phyloP scores from a whole-genome alignment of 176 grass and related monocot genomes.

The Rhynchospora pubera region DNA sequence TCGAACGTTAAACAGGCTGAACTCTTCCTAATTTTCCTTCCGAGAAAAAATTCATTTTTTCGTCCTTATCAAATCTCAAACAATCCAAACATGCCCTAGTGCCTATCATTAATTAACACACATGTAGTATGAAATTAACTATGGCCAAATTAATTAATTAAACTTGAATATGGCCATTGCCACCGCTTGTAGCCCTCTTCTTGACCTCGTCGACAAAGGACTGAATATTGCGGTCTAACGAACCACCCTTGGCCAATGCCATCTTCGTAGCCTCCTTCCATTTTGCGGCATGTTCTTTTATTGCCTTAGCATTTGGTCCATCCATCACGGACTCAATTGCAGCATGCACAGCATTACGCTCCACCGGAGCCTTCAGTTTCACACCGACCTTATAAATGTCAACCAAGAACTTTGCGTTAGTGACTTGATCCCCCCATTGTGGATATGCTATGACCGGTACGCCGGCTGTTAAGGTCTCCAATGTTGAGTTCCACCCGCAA shows the following conservation, averaged over 20 bases:
- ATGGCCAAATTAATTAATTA: not conserved
- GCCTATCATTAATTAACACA: too few species aligned
- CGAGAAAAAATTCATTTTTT: too few species aligned
- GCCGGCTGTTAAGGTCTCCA: slow-evolving; percentile 55
- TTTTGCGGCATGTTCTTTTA: slow-evolving; percentile 22
- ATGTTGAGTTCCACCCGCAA: slow-evolving; percentile 85
- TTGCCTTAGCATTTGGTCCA: slow-evolving; percentile 23
- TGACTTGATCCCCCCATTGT: slow-evolving; percentile 73
- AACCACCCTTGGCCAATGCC: slow-evolving; percentile 43
- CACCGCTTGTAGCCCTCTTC: slow-evolving; percentile 3
- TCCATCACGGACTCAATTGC: slow-evolving; percentile 39
- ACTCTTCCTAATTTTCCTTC: too few species aligned
- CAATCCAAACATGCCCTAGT: too few species aligned
- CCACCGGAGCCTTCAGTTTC: slow-evolving; percentile 33
- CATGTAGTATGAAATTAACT: not conserved
- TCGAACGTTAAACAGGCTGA: too few species aligned
- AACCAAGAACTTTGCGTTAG: slow-evolving; percentile 54
- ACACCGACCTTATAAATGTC: slow-evolving; percentile 54
- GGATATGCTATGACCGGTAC: slow-evolving; percentile 66
- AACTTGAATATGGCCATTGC: not conserved
- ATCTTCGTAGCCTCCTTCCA: slow-evolving; percentile 37
- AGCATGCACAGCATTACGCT: slow-evolving; percentile 23
- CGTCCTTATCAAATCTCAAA: too few species aligned
- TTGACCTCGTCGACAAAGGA: slow-evolving; percentile 53
- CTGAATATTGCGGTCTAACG: slow-evolving; percentile 47